Base-by-base conservation (phyloP, 2,329 filamentous ascomycete species). In the Fonsecaea pedrosoi region DNA sequence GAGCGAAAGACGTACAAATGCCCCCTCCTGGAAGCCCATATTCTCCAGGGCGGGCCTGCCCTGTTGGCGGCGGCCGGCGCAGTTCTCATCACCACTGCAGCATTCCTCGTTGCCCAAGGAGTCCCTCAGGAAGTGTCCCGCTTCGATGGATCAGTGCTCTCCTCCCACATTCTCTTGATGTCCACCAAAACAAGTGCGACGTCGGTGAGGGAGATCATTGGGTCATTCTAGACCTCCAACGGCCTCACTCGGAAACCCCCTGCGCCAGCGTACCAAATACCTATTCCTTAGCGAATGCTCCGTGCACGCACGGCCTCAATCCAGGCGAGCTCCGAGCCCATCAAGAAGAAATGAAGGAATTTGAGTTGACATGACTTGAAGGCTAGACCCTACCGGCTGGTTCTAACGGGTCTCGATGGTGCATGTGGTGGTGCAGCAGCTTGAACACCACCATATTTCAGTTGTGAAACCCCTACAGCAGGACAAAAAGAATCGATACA, bases 281-380 rank as follows among this genome's bases (percentile, higher is more conserved):
- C 15, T 58, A n/a, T 69, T 65, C 34, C 37, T 69, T 15, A 64
- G 67, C n/a, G 67, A 69, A 60, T 67, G 67, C 55, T 60, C 64
- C 18, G 60, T 69, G 21, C 21, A 21, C 21, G 30, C 50, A 60
- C 18, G 61, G 64, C n/a, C 50, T 69, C 12, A 64, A 58, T 18
- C 38, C 64, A 35, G 35, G n/a, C 10, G 60, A 64, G 12, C 8
- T 65, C 3, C 30, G 62, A 30, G 56, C 48, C n/a, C 25, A 35
- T 13, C 37, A 21, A 21, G 21, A 50, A 3, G 40, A 54, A 9
- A 65, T 60, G 38, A 58, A 61, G 38, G 64, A 57, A 13, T 69
- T 69, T 45, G 64, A 67, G 21, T 40, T 67, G 50, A 37, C 54
- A 32, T 69, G 54, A 63, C 13, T 15, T 37, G 13, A 12, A 34